Base-by-base conservation (phyloP, 2,329 filamentous ascomycete species). In the Herpomyces periplanetae region DNA sequence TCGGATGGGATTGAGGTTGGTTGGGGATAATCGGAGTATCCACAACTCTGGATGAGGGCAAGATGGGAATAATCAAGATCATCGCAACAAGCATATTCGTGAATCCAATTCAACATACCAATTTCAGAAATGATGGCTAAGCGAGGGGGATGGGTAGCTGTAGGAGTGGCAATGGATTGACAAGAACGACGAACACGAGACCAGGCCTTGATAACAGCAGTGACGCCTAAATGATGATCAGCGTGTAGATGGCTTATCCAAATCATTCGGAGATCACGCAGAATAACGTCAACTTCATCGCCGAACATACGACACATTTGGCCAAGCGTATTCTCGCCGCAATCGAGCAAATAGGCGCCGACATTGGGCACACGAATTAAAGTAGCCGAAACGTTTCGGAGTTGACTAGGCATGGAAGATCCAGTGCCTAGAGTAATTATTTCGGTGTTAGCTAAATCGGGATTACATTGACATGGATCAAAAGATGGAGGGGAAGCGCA, bases 241-340 rank as follows among this genome's bases (percentile, higher is more conserved):
- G 80, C 80, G 37, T 96, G 80, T 25, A 85, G 45, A 40, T 96
- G 80, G 36, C 68, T 85, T 38, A 96, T 80, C 56, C 69, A 85
- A 25, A 96, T 60, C 27, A 57, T 53, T 20, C 59, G 61, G 16
- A 96, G 45, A 25, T 84, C 58, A 23, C 45, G 49, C n/a, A 96
- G 43, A 6, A 87, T 47, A n/a, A 58, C 45, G 11, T 44, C 43
- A 3, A 75, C 42, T 26, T 66, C 50, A 3, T 55, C 45, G 4
- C 50, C 47, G 30, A 64, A 75, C 0, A 65, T 45, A 19, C 80
- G 62, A 22, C 54, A 55, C 15, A 96, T 42, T 34, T 88, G 73
- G 5, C 75, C 75, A 5, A 91, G 41, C 0, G 80, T 88, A 31
- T 69, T 71, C 38, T 96, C 80, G 22, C 80, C 80, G 28, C 60